Conservation (phyloP, 208 protist species). For the Leishmania aethiopica region DNA sequence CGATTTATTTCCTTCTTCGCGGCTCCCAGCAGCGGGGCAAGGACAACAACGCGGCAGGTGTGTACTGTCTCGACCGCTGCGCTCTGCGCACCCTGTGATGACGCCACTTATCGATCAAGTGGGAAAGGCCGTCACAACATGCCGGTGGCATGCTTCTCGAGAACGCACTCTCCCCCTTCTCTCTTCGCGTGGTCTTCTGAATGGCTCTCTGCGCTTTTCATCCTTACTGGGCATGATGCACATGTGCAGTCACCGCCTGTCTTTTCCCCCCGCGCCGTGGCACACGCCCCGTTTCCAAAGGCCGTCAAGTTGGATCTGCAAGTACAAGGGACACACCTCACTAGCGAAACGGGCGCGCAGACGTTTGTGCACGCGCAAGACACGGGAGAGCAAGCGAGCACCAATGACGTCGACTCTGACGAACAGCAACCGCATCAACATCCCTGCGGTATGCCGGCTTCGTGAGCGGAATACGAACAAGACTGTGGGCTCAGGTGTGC, state of each 20-base stretch:
- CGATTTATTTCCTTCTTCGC: not conserved
- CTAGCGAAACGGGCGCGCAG: not conserved
- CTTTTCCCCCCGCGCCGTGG: not conserved
- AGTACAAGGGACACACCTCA: too few species aligned
- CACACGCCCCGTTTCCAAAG: not conserved
- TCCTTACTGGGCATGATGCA: not conserved
- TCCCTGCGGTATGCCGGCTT: constrained; percentile 90
- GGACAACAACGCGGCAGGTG: not conserved
- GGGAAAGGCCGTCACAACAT: not conserved
- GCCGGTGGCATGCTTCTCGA: not conserved
- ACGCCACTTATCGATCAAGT: not conserved
- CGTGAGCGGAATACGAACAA: constrained; percentile 33
- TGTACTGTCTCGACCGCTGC: not conserved
- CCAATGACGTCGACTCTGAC: constrained; percentile 58
- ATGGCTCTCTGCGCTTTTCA: not conserved
- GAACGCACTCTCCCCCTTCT: not conserved
- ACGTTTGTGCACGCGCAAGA: not conserved
- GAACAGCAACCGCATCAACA: constrained; percentile 76
- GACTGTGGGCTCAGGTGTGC: constrained; percentile 67
- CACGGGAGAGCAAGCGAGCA: not conserved
- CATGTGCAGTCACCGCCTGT: not conserved
- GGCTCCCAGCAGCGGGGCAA: not conserved
- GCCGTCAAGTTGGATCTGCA: not conserved
- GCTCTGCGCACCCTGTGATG: not conserved
- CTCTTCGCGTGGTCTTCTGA: not conserved